Conservation (phyloP, 2,329 filamentous ascomycete genomes). For the Pseudocercospora cruenta region DNA sequence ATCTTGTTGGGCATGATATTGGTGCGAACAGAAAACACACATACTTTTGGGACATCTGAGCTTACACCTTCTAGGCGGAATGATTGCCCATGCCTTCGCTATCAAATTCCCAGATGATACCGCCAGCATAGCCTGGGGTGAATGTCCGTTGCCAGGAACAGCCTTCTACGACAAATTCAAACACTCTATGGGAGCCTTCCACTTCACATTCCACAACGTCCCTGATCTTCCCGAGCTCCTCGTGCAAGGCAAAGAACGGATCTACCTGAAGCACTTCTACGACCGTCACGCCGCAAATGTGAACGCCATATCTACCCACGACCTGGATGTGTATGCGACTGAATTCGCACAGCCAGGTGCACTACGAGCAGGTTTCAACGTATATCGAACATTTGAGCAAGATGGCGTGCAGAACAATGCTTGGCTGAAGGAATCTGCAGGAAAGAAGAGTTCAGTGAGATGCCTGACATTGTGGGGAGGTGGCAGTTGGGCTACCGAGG, state of each 20-base stretch:
- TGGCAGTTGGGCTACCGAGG: conserved; percentile 35
- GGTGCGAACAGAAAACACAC: conserved; percentile 33
- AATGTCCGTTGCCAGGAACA: conserved; percentile 47
- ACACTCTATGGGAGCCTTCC: conserved; percentile 39
- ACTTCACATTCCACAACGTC: conserved; percentile 49
- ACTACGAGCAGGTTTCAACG: conserved; percentile 37
- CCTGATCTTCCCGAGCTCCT: conserved; percentile 46
- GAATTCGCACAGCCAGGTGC: conserved; percentile 40
- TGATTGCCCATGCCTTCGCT: conserved; percentile 51
- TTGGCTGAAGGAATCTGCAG: conserved; percentile 14
- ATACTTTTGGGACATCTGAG: conserved; percentile 45
- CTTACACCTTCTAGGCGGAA: conserved; percentile 48
- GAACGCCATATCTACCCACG: conserved; percentile 41
- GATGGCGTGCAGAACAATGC: conserved; percentile 32
- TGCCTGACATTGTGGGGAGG: conserved; percentile 39
- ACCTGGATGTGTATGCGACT: conserved; percentile 45
- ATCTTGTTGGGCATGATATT: conserved; percentile 54
- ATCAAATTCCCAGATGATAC: conserved; percentile 41
- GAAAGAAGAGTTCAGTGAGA: conserved; percentile 33
- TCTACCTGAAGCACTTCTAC: conserved; percentile 52
- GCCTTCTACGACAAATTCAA: conserved; percentile 34
- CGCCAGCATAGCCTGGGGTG: conserved; percentile 47
- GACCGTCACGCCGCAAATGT: conserved; percentile 44
- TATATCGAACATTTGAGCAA: conserved; percentile 42
- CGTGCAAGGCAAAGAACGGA: conserved; percentile 44